Conservation (phyloP, 306 rosid genomes). For the Dalbergia cochinchinensis region DNA sequence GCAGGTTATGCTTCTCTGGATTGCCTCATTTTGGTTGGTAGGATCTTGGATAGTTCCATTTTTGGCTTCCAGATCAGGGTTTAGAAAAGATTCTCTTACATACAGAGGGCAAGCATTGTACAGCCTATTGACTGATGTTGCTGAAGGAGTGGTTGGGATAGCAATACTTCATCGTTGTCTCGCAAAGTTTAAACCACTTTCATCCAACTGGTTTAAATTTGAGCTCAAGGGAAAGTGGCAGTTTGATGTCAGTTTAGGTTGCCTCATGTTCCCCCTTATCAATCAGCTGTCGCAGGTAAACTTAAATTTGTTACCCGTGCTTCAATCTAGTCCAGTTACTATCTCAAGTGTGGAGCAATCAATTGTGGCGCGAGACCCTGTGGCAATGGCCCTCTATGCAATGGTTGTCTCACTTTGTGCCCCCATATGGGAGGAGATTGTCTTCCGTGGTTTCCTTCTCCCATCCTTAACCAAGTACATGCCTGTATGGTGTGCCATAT, state of each 20-base stretch:
- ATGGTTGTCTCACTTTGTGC: conserved; percentile 68
- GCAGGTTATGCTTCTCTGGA: conserved; percentile 76
- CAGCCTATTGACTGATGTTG: conserved; percentile 62
- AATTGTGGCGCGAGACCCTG: conserved; percentile 64
- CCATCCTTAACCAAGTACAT: conserved; percentile 71
- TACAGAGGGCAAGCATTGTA: conserved; percentile 71
- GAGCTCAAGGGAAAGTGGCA: conserved; percentile 61
- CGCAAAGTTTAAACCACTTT: conserved; percentile 60
- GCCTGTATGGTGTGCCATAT: conserved; percentile 65
- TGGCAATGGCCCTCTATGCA: conserved; percentile 71
- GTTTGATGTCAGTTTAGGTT: conserved; percentile 64
- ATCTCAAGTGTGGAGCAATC: conserved; percentile 72
- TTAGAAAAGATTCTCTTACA: conserved; percentile 65
- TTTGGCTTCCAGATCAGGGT: conserved; percentile 63
- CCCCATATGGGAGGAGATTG: conserved; percentile 71
- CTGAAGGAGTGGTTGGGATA: conserved; percentile 67
- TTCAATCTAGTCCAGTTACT: conserved; percentile 62
- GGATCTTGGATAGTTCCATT: conserved; percentile 74
- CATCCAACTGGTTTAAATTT: conserved; percentile 66
- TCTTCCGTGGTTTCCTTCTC: conserved; percentile 73
- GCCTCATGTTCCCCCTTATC: conserved; percentile 70
- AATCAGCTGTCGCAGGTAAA: conserved; percentile 64
- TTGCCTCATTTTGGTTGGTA: conserved; percentile 69
- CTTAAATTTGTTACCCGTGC: conserved; percentile 60
- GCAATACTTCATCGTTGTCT: conserved; percentile 63